phyloP scores from a whole-genome alignment of 2,329 filamentous ascomycete species.

The Epichloe sibirici region DNA sequence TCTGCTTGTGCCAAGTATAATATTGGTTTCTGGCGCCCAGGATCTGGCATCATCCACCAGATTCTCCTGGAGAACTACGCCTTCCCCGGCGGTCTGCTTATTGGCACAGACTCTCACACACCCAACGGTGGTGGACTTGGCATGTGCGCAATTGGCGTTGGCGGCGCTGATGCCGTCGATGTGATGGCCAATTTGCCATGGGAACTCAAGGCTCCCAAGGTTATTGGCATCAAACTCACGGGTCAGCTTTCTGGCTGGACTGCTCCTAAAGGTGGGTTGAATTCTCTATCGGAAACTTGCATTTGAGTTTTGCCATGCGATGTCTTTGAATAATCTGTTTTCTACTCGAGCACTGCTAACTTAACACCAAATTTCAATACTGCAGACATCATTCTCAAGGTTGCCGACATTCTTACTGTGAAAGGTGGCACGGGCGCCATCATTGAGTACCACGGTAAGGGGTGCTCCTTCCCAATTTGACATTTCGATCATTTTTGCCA shows the following conservation, averaged over 20 bases:
- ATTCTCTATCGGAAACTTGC: background rate
- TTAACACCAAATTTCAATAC: background rate
- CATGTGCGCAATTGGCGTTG: conserved; percentile 90
- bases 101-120: conserved; percentile 96
- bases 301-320: background rate
- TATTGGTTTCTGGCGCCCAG: conserved; percentile 98
- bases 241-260: conserved; percentile 86
- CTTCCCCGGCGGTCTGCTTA: conserved; percentile 95
- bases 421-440: conserved; percentile 96
- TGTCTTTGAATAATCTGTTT: background rate
- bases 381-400: conserved; percentile 88
- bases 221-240: conserved; percentile 92
- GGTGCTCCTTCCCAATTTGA: too few relatives aligned
- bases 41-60: conserved; percentile 98
- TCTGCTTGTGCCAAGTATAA: conserved; percentile 97
- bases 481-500: too few relatives aligned
- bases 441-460: conserved; percentile 52
- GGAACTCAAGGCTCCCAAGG: conserved; percentile 96
- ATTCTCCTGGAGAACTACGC: conserved; percentile 98
- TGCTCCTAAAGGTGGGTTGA: conserved; percentile 67
- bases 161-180: conserved; percentile 96
- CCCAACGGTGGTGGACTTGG: conserved; percentile 94
- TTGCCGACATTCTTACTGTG: conserved; percentile 91
- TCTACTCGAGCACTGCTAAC: background rate
- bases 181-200: conserved; percentile 95